A percentile compares a stretch with the other conserved stretches of the same genome.
Conservation (phyloP, 2,329 filamentous ascomycete genomes). For the Didymella pinodella region DNA sequence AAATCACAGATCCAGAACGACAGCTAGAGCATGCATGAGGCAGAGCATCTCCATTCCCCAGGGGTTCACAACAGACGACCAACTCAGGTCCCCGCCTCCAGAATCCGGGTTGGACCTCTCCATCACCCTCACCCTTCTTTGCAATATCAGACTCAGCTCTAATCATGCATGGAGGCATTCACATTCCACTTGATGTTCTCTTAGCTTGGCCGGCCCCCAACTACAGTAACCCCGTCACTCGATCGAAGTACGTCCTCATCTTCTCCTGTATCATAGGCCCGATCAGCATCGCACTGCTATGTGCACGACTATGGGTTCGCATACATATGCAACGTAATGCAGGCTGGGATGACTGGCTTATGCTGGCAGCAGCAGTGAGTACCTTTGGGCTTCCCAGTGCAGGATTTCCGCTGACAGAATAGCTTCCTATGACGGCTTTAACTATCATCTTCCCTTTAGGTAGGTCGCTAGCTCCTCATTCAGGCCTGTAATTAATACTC, state of each 20-base stretch:
- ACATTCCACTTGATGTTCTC: background rate
- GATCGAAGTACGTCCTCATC: background rate
- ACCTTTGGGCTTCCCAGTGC: background rate
- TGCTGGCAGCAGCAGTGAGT: constrained; percentile 32
- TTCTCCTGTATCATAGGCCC: constrained; percentile 31
- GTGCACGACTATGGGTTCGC: constrained; percentile 34
- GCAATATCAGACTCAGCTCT: background rate
- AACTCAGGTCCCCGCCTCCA: background rate
- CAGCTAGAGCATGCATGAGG: background rate
- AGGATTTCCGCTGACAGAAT: background rate
- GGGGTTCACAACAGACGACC: background rate
- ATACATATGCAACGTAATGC: constrained; percentile 30
- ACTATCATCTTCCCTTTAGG: constrained; percentile 31
- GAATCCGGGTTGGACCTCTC: background rate
- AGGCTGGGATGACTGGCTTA: constrained; percentile 38
- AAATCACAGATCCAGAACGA: background rate
- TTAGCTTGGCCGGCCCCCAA: constrained; percentile 7
- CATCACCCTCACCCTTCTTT: background rate
- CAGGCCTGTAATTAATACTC: constrained; percentile 12
- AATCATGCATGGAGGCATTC: constrained; percentile 8
- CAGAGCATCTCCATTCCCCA: background rate
- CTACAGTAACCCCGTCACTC: constrained; percentile 1
- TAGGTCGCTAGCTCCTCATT: constrained; percentile 2
- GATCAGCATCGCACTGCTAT: constrained; percentile 26
- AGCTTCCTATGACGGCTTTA: constrained; percentile 26